A percentile compares a stretch with the other conserved stretches of the same genome.
phyloP scores from a whole-genome alignment of 345 rosid genomes.

The Stellera chamaejasme region DNA sequence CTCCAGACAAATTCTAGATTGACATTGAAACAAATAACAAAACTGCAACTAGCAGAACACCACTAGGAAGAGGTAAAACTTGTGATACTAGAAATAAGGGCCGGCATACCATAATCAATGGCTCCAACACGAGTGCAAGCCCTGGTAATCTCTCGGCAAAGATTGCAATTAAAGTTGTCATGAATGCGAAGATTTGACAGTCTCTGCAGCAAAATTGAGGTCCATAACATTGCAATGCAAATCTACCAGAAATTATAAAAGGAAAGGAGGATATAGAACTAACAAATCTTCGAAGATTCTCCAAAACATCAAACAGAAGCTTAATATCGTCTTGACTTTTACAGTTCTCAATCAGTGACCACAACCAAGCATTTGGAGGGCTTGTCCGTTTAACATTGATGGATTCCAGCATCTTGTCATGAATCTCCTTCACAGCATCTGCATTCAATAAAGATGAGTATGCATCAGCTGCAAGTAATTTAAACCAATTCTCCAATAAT shows the following conservation, averaged over 20 bases:
- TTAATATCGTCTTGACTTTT: slow-evolving; percentile 52
- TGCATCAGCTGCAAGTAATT: not conserved
- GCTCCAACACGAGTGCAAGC: slow-evolving; percentile 69
- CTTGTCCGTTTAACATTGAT: slow-evolving; percentile 51
- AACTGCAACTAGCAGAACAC: too few species aligned
- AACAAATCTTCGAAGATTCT: slow-evolving; percentile 71
- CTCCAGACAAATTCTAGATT: not conserved
- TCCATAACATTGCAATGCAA: not conserved
- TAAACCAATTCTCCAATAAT: not conserved
- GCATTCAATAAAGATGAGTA: slow-evolving; percentile 18
- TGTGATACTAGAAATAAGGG: not conserved
- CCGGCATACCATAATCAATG: slow-evolving; percentile 56
- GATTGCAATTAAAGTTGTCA: slow-evolving; percentile 64
- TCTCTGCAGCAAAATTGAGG: slow-evolving; percentile 44
- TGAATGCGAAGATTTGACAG: slow-evolving; percentile 76
- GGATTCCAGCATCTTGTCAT: slow-evolving; percentile 52
- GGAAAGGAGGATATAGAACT: slow-evolving; percentile 18
- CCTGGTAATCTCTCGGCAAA: slow-evolving; percentile 78
- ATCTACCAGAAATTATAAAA: not conserved
- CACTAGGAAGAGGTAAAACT: not conserved
- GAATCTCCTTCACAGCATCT: slow-evolving; percentile 70
- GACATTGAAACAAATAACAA: too few species aligned
- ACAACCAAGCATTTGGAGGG: slow-evolving; percentile 80
- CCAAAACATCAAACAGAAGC: slow-evolving; percentile 58
- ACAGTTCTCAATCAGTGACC: slow-evolving; percentile 73